Percentiles rank a stretch among this genome's conserved stretches.
These are phyloP conservation scores for Entomortierella beljakovae DNA, from an alignment of 192 early-diverging fungal genomes.

Conservation along the genomic window DNA sequence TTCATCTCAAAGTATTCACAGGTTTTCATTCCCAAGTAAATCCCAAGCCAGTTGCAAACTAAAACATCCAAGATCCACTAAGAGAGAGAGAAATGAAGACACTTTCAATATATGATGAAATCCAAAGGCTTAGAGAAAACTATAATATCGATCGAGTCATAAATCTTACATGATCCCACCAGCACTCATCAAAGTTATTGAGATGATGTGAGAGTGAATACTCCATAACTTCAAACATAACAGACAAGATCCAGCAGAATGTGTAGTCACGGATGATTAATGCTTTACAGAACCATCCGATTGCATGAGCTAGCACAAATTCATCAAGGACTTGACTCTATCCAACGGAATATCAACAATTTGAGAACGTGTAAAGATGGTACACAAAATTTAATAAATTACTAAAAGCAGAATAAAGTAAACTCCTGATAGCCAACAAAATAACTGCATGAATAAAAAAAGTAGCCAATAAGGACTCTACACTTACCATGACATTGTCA, in stretches of 20 bases:
- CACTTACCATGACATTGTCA: slow-evolving; percentile 76
- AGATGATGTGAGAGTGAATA: slow-evolving; percentile 96
- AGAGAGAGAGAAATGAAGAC: not conserved
- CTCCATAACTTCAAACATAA: slow-evolving; percentile 96
- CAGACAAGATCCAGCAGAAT: slow-evolving; percentile 95
- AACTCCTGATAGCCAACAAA: slow-evolving; percentile 2
- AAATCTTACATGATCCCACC: slow-evolving; percentile 94
- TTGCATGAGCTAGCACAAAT: slow-evolving; percentile 91
- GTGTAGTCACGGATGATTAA: slow-evolving; percentile 94
- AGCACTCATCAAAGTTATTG: slow-evolving; percentile 98
- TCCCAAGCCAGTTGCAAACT: slow-evolving; percentile 93
- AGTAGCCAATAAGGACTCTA: slow-evolving; percentile 10
- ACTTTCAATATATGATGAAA: not conserved
- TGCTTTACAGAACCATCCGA: slow-evolving; percentile 96
- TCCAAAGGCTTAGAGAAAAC: not conserved
- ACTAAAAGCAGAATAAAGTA: not conserved
- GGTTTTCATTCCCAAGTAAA: slow-evolving; percentile 96
- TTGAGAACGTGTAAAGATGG: not conserved
- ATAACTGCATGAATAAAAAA: not conserved
- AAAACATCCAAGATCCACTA: slow-evolving; percentile 96
- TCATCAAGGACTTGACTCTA: slow-evolving; percentile 87
- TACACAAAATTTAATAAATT: not conserved
- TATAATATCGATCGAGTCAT: not conserved
- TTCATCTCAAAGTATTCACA: slow-evolving; percentile 97
- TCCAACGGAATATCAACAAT: not conserved